A percentile compares a stretch with the other conserved stretches of the same genome.
phyloP scores from a whole-genome alignment of 163 green algal genomes.

The Coccomyxa subellipsoidea region DNA sequence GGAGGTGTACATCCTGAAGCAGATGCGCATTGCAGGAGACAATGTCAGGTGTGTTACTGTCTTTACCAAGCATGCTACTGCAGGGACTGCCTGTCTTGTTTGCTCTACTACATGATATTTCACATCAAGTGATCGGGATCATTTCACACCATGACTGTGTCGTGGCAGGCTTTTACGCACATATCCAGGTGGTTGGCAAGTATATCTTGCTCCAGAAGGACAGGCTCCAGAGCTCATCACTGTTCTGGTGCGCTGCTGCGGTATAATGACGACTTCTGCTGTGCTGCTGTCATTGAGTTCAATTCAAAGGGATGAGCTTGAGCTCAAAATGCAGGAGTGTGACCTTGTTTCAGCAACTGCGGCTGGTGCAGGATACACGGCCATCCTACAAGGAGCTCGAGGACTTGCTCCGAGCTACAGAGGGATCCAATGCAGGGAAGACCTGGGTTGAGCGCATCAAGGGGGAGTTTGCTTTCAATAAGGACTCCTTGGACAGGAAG shows the following conservation, averaged over 20 bases:
- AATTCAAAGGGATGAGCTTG: too few species aligned
- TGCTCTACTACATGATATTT: too few species aligned
- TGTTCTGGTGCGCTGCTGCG: background rate
- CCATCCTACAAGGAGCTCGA: conserved; percentile 69
- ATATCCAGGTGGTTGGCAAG: conserved; percentile 61
- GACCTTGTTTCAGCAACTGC: background rate
- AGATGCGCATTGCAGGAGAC: conserved; percentile 62
- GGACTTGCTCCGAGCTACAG: conserved; percentile 37
- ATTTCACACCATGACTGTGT: background rate
- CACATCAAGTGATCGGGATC: too few species aligned
- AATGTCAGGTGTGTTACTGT: conserved; percentile 39
- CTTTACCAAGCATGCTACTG: too few species aligned
- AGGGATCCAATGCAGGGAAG: conserved; percentile 51
- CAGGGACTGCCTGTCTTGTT: too few species aligned
- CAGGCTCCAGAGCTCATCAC: conserved; percentile 7
- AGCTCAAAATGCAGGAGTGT: too few species aligned
- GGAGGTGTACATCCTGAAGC: conserved; percentile 60
- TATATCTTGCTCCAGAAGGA: conserved; percentile 33
- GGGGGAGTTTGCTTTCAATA: conserved; percentile 51
- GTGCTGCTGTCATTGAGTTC: background rate
- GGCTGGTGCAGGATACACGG: conserved; percentile 17
- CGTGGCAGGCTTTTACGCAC: conserved; percentile 36
- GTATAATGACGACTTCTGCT: background rate
- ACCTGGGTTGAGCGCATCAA: conserved; percentile 45
- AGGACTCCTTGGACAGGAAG: conserved; percentile 31